A percentile compares a stretch with the other conserved stretches of the same genome.
These are phyloP conservation scores for Leccinum incarnatum DNA, from an alignment of 768 basidiomycete genomes.

Conservation along the genomic window DNA sequence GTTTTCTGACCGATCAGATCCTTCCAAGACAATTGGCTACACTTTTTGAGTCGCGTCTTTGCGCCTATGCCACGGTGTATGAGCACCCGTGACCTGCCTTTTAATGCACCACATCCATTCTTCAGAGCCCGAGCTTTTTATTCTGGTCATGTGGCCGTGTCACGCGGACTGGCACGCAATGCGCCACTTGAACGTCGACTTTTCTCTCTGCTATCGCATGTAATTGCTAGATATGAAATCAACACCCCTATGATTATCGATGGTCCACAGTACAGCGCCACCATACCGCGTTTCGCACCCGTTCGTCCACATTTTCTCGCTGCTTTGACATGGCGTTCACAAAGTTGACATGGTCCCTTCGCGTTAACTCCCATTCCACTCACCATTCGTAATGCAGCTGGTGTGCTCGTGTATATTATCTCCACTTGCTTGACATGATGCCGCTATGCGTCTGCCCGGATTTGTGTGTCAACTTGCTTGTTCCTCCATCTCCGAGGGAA, in stretches of 20 bases:
- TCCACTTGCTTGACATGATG: slow-evolving; percentile 4
- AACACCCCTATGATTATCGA: slow-evolving; percentile 26
- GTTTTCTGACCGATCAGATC: slow-evolving; percentile 17
- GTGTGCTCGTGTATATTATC: slow-evolving; percentile 6
- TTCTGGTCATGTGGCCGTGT: slow-evolving; percentile 1
- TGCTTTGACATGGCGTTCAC: background rate
- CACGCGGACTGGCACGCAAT: slow-evolving; percentile 8
- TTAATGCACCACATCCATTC: slow-evolving; percentile 16
- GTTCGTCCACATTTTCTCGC: slow-evolving; percentile 12
- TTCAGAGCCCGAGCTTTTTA: slow-evolving; percentile 4
- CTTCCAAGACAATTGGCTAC: slow-evolving; percentile 3
- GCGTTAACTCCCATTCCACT: slow-evolving; percentile 6
- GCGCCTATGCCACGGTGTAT: slow-evolving; percentile 8
- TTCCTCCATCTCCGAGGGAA: slow-evolving; percentile 24
- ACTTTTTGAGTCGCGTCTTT: background rate
- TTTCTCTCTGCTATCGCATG: slow-evolving; percentile 15
- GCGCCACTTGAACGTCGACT: slow-evolving; percentile 8
- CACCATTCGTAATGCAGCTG: slow-evolving; percentile 2
- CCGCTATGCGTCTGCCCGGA: background rate
- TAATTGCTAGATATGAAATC: slow-evolving; percentile 29
- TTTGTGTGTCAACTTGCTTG: background rate
- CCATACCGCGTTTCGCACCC: slow-evolving; percentile 6
- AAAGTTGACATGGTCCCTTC: slow-evolving; percentile 4
- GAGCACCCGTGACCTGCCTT: slow-evolving; percentile 8
- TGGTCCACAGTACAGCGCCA: slow-evolving; percentile 5